Base-by-base conservation (phyloP, 768 basidiomycete species). In the Clavulina sp. region DNA sequence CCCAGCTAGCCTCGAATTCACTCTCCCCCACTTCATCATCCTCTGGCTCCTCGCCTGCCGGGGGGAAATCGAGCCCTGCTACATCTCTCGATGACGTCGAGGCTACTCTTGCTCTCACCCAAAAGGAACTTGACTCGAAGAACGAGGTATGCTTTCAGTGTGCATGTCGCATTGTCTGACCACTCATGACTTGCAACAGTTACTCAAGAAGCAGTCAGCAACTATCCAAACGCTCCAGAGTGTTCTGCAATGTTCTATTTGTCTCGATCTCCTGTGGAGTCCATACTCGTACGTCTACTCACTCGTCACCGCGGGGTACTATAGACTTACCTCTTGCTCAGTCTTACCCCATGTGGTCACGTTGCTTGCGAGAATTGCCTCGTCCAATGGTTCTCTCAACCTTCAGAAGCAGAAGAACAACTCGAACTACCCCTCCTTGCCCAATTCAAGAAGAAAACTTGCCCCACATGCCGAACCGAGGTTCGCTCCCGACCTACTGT, bases 191-290 rank as follows among this genome's bases (percentile, higher is more conserved):
- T n/a, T n/a, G n/a, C n/a, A n/a, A n/a, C 34, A 38, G 34, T 63
- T 75, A 51, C 64, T 81, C 36, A 57, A 65, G 21, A 68, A 68
- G 54, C 77, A 84, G 56, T 69, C 77, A 64, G 58, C 66, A 5
- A 65, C 77, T 23, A 57, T 82, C 19, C 61, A 62, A 2, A 68
- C 75, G 51, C 57, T 83, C 40, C 75, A 77, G 5, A 76, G 80
- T 54, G 71, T 78, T 0, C 63, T 84, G 24, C 81, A 76, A 9
- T 87, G 84, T 54, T 81, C 85, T 62, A 78, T 87, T 55, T 87
- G 84, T 60, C 68, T 85, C 26, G 82, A 84, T 57, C 66, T 82
- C 24, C 69, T 87, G 62, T 69, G 80, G 61, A 75, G 73, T 56
- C 83, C 84, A 0, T 86, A 76, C 56, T 77, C 81, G 0, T 74